phyloP scores from a whole-genome alignment of 2,329 filamentous ascomycete species.

The Trichophyton verrucosum region DNA sequence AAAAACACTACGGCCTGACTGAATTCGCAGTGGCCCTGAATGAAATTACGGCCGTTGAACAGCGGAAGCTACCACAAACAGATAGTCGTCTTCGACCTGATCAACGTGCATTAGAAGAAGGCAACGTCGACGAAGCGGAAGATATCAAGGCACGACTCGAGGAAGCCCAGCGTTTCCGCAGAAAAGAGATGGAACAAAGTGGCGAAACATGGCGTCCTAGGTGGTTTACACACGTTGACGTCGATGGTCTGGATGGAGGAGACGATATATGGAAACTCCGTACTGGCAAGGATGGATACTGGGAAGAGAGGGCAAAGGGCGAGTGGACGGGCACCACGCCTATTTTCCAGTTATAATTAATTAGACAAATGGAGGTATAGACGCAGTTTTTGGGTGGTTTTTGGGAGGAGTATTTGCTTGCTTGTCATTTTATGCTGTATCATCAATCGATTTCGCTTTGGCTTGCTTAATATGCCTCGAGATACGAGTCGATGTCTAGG shows the following conservation, averaged over 20 bases:
- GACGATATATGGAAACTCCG: slow-evolving; percentile 32
- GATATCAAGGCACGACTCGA: slow-evolving; percentile 70
- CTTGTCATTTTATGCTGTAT: background rate
- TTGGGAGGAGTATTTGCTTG: background rate
- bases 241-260: slow-evolving; percentile 14
- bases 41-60: slow-evolving; percentile 71
- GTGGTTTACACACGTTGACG: slow-evolving; percentile 67
- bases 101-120: slow-evolving; percentile 71
- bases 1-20: slow-evolving; percentile 77
- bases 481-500: background rate
- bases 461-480: background rate
- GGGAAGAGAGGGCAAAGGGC: slow-evolving; percentile 66
- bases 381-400: background rate
- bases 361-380: background rate
- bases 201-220: slow-evolving; percentile 61
- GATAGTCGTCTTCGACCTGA: slow-evolving; percentile 78
- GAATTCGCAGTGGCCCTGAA: slow-evolving; percentile 77
- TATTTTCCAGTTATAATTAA: slow-evolving; percentile 37
- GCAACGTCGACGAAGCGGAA: slow-evolving; percentile 73
- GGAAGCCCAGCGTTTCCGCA: slow-evolving; percentile 65
- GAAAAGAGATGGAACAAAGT: slow-evolving; percentile 61
- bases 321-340: slow-evolving; percentile 50
- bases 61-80: slow-evolving; percentile 61
- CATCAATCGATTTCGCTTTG: background rate
- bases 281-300: slow-evolving; percentile 76